Evolutionary conservation across 768 basidiomycete species (phyloP).

Genomic region (Boletus huronensis): DNA sequence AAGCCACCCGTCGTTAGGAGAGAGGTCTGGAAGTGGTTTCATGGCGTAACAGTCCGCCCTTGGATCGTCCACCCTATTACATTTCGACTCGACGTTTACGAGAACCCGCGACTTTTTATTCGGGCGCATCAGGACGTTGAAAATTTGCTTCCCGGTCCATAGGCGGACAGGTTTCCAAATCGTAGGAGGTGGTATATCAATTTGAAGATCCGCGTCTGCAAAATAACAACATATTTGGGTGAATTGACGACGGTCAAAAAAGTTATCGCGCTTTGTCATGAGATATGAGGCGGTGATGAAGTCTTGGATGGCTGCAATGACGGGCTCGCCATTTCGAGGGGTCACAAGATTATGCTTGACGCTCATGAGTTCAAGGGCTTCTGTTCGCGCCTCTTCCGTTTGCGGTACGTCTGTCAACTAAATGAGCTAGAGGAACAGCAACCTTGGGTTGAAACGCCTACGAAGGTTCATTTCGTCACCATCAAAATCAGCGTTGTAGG

Average conservation of each 20-base stretch:
- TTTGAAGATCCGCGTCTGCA: conserved; percentile 84
- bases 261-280: conserved; percentile 86
- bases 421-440: conserved; percentile 1
- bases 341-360: conserved; percentile 97
- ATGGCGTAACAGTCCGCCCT: conserved; percentile 60
- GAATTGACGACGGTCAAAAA: conserved; percentile 92
- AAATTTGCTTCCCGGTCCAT: conserved; percentile 99
- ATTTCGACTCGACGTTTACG: conserved; percentile 96
- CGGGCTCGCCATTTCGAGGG: conserved; percentile 96
- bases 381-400: conserved; percentile 96
- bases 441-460: conserved; percentile 37
- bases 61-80: conserved; percentile 83
- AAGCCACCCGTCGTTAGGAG: conserved; percentile 96
- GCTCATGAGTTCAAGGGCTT: conserved; percentile 95
- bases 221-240: conserved; percentile 96
- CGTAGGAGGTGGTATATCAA: conserved; percentile 93
- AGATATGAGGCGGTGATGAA: conserved; percentile 99
- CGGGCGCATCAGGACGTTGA: conserved; percentile 94
- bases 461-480: conserved; percentile 99
- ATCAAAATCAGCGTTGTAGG: conserved; percentile 99
- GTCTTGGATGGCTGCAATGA: conserved; percentile 99
- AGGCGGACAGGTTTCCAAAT: conserved; percentile 90
- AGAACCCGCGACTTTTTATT: conserved; percentile 77
- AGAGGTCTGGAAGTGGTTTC: conserved; percentile 74
- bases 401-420: conserved; percentile 82